Conservation (phyloP, 2,329 filamentous ascomycete genomes). For the Waltergamsia citrina region DNA sequence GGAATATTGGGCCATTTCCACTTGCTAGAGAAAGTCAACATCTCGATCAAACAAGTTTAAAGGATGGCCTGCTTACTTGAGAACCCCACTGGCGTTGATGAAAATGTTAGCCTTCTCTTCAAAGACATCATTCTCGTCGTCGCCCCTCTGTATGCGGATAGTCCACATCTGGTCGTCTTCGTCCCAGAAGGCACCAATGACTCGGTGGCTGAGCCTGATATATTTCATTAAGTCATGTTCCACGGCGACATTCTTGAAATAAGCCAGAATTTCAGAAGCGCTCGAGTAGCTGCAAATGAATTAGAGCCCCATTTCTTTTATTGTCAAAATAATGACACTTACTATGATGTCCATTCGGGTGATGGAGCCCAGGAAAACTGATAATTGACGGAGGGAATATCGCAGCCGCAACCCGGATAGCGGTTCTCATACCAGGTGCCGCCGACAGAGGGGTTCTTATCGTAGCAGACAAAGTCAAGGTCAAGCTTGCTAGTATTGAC, state of each 20-base stretch:
- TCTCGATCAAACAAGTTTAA: background rate
- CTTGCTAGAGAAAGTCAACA: background rate
- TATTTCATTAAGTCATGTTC: slow-evolving; percentile 36
- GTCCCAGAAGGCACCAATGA: slow-evolving; percentile 13
- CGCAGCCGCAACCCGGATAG: slow-evolving; percentile 28
- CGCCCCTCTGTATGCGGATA: slow-evolving; percentile 2
- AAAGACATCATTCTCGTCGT: slow-evolving; percentile 2
- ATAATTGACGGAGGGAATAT: slow-evolving; percentile 51
- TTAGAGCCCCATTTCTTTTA: too few species aligned
- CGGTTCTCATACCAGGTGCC: slow-evolving; percentile 15
- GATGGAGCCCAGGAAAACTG: slow-evolving; percentile 54
- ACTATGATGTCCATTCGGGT: slow-evolving; percentile 48
- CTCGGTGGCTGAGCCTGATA: slow-evolving; percentile 34
- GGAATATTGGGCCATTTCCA: slow-evolving; percentile 45
- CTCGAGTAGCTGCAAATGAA: too few species aligned
- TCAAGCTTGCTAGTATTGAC: slow-evolving; percentile 10
- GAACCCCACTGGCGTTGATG: slow-evolving; percentile 7
- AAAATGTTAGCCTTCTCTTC: slow-evolving; percentile 7
- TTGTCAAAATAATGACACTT: too few species aligned
- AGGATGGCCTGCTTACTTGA: slow-evolving; percentile 5
- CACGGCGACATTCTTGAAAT: slow-evolving; percentile 37
- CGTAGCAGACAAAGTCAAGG: slow-evolving; percentile 14
- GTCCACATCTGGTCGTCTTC: slow-evolving; percentile 6
- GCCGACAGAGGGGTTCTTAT: slow-evolving; percentile 14
- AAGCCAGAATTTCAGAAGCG: slow-evolving; percentile 44